phyloP scores from a whole-genome alignment of 192 early-diverging fungal species.

The Powellomyces hirtus region DNA sequence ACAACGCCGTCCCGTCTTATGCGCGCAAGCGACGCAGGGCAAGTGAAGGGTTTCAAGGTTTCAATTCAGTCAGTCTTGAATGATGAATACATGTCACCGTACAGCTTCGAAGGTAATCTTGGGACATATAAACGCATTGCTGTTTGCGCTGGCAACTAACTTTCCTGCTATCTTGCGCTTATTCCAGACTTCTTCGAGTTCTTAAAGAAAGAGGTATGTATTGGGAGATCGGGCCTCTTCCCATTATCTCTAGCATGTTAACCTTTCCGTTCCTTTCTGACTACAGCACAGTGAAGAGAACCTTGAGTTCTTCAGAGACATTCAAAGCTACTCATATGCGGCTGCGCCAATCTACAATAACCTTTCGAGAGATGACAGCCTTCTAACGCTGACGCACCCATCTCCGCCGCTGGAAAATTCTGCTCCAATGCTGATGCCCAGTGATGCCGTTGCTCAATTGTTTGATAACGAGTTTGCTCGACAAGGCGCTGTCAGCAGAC shows the following conservation, averaged over 20 bases:
- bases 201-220: slow-evolving; percentile 2
- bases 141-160: background rate
- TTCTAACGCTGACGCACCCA: too few species aligned
- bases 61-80: slow-evolving; percentile 1
- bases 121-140: background rate
- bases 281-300: slow-evolving; percentile 22
- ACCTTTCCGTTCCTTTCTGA: background rate
- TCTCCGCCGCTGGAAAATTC: too few species aligned
- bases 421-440: too few species aligned
- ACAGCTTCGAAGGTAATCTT: background rate
- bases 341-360: background rate
- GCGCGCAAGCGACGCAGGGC: too few species aligned
- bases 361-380: too few species aligned
- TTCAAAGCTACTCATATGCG: background rate
- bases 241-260: background rate
- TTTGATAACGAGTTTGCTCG: too few species aligned
- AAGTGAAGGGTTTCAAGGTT: slow-evolving; percentile 2
- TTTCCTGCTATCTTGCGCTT: background rate
- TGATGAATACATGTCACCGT: slow-evolving; percentile 12
- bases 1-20: too few species aligned
- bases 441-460: too few species aligned
- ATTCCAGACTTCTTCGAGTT: slow-evolving; percentile 19
- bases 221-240: too few species aligned
- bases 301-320: slow-evolving; percentile 12
- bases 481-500: too few species aligned